Conservation (phyloP, 495 filamentous ascomycete genomes). For the Penicillium longicatenatum region DNA sequence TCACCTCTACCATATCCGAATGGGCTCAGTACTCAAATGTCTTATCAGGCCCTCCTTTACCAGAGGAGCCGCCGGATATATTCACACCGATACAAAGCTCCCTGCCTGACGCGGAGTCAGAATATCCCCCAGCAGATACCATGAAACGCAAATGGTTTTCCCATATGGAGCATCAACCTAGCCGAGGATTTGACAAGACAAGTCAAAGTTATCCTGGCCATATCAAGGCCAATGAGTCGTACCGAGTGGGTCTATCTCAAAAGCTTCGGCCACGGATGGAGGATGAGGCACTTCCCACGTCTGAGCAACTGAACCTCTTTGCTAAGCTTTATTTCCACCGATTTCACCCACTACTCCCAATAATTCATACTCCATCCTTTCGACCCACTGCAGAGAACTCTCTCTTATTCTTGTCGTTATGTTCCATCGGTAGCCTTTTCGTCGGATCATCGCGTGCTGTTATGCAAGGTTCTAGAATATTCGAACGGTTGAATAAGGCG, state of each 20-base stretch:
- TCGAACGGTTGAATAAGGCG: constrained; percentile 39
- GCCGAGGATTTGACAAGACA: not conserved
- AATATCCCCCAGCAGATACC: constrained; percentile 4
- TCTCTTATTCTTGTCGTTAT: constrained; percentile 35
- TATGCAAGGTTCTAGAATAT: constrained; percentile 29
- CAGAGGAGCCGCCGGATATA: not conserved
- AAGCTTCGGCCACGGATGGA: constrained; percentile 26
- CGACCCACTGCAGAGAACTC: constrained; percentile 31
- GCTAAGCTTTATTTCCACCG: constrained; percentile 33
- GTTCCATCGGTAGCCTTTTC: constrained; percentile 39
- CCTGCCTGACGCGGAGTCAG: not conserved
- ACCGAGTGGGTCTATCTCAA: constrained; percentile 29
- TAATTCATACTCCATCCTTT: constrained; percentile 35
- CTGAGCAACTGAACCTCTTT: constrained; percentile 31
- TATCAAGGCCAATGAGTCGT: constrained; percentile 26
- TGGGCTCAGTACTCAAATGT: constrained; percentile 24
- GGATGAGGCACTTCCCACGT: constrained; percentile 29
- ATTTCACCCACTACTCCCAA: constrained; percentile 31
- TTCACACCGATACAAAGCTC: constrained; percentile 10
- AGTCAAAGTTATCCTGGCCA: constrained; percentile 10
- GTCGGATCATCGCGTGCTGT: constrained; percentile 30
- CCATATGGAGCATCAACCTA: constrained; percentile 7
- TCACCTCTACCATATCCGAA: constrained; percentile 28
- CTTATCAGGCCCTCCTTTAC: not conserved
- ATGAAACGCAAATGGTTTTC: constrained; percentile 27